Base-by-base conservation (phyloP, 2,329 filamentous ascomycete genomes). In the Aspergillus sp. region DNA sequence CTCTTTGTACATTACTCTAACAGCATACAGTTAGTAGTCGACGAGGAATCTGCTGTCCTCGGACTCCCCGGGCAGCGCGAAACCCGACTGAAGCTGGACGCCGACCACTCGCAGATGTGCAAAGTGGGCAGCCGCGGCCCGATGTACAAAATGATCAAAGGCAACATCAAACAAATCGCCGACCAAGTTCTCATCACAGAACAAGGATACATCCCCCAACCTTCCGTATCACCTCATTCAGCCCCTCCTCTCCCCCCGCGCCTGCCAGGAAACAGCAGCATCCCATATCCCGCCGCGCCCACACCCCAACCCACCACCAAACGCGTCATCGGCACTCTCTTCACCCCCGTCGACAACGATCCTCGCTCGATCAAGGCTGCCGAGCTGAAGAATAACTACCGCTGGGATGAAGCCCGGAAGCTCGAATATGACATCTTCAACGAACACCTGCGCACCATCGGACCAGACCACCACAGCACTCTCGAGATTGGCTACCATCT, bases 81-180 rank as follows among this genome's bases (percentile, higher is more conserved):
- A 59, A 75, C 73, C 2, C 72, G 72, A 9, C 62, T 75, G 6
- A 74, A 74, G 28, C 70, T 74, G 4, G 72, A 75, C 43, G 73
- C 73, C 17, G 72, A 74, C 58, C 72, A 75, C 58, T 74, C 71
- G 3, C 68, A 73, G 53, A 75, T 75, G 73, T 75, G 73, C 64
- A 75, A 74, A 55, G 62, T 73, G 5, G 63, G 65, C 50, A 47
- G 57, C 9, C 65, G 69, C 1, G 72, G 72, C 2, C 65, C 72
- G 0, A 72, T 72, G 70, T 74, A 74, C 36, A 67, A 65, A 10
- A 58, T 74, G 3, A 73, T 74, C 55, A 69, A 69, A 49, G 72
- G 72, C 12, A 74, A 74, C 41, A 72, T 73, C 63, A 74, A 73
- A 19, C 71, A 72, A 15, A 64, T 74, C 12, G 68, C 69, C 21